These are phyloP conservation scores for Spathaspora boniae DNA, from an alignment of 805 yeast genomes.

Conservation along the genomic window DNA sequence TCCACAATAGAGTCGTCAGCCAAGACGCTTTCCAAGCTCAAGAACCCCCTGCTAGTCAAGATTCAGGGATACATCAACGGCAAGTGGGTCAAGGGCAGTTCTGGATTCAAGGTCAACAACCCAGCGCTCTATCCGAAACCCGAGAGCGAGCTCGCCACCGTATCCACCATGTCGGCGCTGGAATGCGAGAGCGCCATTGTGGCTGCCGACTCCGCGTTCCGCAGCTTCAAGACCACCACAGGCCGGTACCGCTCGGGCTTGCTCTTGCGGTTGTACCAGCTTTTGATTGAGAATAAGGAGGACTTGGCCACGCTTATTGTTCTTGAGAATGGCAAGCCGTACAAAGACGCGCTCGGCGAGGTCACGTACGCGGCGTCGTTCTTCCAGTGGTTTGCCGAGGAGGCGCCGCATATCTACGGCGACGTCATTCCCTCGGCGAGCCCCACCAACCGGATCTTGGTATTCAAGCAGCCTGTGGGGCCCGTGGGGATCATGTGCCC, in stretches of 20 bases:
- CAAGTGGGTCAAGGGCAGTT: conserved; percentile 54
- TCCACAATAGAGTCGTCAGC: conserved; percentile 8
- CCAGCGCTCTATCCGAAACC: conserved; percentile 55
- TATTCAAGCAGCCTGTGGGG: conserved; percentile 74
- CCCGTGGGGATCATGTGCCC: conserved; percentile 79
- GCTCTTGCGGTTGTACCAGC: conserved; percentile 48
- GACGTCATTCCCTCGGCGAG: conserved; percentile 57
- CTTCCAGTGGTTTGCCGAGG: conserved; percentile 88
- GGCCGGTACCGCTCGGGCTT: conserved; percentile 54
- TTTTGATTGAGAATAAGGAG: conserved; percentile 54
- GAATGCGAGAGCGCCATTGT: conserved; percentile 54
- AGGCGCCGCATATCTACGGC: conserved; percentile 71
- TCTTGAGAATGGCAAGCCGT: conserved; percentile 73
- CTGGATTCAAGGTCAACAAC: conserved; percentile 62
- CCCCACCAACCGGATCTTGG: conserved; percentile 47
- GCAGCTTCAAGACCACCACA: conserved; percentile 47
- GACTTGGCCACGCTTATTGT: conserved; percentile 66
- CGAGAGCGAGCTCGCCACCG: conserved; percentile 44
- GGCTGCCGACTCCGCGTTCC: conserved; percentile 53
- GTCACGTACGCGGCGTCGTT: conserved; percentile 66
- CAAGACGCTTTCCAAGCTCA: conserved; percentile 17
- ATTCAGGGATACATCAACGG: conserved; percentile 72
- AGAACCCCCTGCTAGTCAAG: conserved; percentile 49
- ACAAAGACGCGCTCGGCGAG: conserved; percentile 71
- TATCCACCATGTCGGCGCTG: conserved; percentile 49